phyloP scores from a whole-genome alignment of 139 green algal species.

The Chlorella ohadii region DNA sequence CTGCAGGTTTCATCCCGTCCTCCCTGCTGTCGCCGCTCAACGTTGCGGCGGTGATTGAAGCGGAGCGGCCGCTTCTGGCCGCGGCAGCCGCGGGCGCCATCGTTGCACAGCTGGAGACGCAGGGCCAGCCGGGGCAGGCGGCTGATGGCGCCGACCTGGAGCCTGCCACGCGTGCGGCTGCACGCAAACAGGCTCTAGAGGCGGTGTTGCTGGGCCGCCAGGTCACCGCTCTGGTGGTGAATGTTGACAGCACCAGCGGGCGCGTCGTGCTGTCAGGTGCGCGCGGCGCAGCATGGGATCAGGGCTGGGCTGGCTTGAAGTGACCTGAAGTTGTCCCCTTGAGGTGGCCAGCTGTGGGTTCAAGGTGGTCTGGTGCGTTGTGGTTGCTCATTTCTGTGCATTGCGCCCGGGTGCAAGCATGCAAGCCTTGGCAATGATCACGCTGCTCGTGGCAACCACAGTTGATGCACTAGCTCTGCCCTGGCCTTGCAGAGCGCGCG shows the following conservation, averaged over 20 bases:
- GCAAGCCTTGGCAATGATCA: no score
- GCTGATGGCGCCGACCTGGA: not conserved
- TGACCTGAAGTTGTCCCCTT: no score
- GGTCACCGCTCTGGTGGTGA: not conserved
- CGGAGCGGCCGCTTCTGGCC: slow-evolving; percentile 12
- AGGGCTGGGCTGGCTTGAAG: no score
- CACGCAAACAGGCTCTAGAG: not conserved
- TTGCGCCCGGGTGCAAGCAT: no score
- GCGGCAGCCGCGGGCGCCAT: not conserved
- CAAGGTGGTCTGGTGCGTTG: no score
- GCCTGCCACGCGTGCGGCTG: not conserved
- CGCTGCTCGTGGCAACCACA: no score
- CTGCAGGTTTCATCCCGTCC: slow-evolving; percentile 41
- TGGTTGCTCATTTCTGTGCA: no score
- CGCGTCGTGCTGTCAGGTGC: slow-evolving; percentile 22
- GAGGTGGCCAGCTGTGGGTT: no score
- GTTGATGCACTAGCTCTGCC: no score
- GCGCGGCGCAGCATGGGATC: not conserved
- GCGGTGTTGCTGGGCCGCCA: slow-evolving; percentile 7
- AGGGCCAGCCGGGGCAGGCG: not conserved
- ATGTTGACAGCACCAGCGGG: not conserved
- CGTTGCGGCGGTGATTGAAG: not conserved
- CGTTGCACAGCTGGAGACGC: not conserved
- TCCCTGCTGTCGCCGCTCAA: not conserved
- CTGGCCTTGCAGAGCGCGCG: not conserved